Percentiles rank a stretch among this genome's conserved stretches.
Evolutionary conservation across 2,329 filamentous ascomycete genomes (phyloP).

Genomic region (Fonsecaea monophora): DNA sequence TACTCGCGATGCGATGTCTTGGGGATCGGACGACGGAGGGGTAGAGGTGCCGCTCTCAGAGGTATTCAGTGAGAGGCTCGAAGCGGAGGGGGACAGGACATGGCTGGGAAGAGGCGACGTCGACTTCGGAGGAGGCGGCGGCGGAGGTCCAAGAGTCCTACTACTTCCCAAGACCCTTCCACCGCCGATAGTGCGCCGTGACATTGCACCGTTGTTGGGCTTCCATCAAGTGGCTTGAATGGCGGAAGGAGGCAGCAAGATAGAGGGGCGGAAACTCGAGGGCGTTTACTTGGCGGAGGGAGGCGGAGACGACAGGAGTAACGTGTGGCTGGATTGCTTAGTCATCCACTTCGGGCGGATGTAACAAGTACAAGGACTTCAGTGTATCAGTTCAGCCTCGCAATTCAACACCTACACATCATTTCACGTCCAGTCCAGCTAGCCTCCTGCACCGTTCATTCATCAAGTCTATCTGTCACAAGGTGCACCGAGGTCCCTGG

Average conservation of each 20-base stretch:
- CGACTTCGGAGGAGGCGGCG: slow-evolving; percentile 50
- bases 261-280: slow-evolving; percentile 10
- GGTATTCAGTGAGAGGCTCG: slow-evolving; percentile 73
- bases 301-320: slow-evolving; percentile 14
- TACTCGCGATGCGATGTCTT: slow-evolving; percentile 82
- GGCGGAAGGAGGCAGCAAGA: slow-evolving; percentile 3
- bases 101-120: slow-evolving; percentile 51
- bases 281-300: slow-evolving; percentile 19
- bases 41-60: slow-evolving; percentile 65
- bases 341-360: slow-evolving; percentile 1
- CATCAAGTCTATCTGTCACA: neutral
- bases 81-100: slow-evolving; percentile 68
- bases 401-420: neutral
- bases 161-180: slow-evolving; percentile 89
- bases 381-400: neutral
- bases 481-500: neutral
- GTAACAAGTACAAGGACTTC: neutral
- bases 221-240: slow-evolving; percentile 40
- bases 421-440: neutral
- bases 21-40: slow-evolving; percentile 73
- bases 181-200: slow-evolving; percentile 85
- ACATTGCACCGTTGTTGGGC: slow-evolving; percentile 63
- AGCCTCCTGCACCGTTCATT: neutral
- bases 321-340: slow-evolving; percentile 5
- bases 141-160: slow-evolving; percentile 75